These are phyloP conservation scores for Aspergillus vadensis DNA, from an alignment of 2,329 filamentous ascomycete species.

Conservation along the genomic window DNA sequence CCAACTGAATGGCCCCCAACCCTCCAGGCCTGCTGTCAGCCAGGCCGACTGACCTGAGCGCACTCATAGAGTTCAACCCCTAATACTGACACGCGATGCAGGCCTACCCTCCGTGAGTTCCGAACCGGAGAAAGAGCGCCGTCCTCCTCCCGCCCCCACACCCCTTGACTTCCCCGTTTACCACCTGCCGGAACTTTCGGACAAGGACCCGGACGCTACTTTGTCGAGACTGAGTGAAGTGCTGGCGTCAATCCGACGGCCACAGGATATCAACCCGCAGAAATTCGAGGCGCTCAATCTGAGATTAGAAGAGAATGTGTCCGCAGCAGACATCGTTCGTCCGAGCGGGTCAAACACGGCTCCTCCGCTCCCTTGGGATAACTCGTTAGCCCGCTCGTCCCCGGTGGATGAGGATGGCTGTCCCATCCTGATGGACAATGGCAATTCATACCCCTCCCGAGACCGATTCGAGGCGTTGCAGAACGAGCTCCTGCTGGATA, in stretches of 20 bases:
- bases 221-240: conserved; percentile 44
- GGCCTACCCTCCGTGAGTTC: conserved; percentile 35
- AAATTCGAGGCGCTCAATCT: conserved; percentile 47
- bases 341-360: conserved; percentile 36
- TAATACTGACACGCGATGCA: conserved; percentile 24
- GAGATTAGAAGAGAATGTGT: conserved; percentile 39
- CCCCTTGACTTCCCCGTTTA: conserved; percentile 56
- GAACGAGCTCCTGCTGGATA: conserved; percentile 56
- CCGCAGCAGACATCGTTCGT: conserved; percentile 40
- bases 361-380: conserved; percentile 43
- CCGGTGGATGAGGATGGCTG: conserved; percentile 28
- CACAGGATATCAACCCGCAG: conserved; percentile 43
- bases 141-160: conserved; percentile 52
- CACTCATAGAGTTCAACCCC: neutral
- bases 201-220: conserved; percentile 38
- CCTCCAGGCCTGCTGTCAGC: neutral
- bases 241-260: conserved; percentile 47
- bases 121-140: conserved; percentile 46
- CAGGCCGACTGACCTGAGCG: neutral
- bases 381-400: conserved; percentile 14
- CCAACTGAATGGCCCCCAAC: neutral
- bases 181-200: conserved; percentile 38
- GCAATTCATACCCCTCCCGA: conserved; percentile 49
- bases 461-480: conserved; percentile 53
- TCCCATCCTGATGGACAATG: conserved; percentile 49